Evolutionary conservation across 805 yeast genomes (phyloP).

Genomic region (Kluyveromyces dobzhanskii): DNA sequence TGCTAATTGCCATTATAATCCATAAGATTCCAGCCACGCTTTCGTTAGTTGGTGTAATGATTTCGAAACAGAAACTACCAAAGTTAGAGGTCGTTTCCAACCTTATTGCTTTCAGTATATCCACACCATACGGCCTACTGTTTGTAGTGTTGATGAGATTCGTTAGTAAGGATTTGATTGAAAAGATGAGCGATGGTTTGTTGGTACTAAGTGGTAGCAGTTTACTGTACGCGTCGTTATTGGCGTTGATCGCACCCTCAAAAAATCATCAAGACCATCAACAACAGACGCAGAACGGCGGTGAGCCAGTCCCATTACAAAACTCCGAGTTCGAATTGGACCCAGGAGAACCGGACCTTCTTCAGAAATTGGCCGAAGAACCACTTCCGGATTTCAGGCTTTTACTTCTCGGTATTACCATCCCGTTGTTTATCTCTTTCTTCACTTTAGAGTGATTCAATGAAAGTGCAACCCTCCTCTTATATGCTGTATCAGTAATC

Average conservation of each 20-base stretch:
- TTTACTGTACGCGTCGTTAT: slow-evolving; percentile 28
- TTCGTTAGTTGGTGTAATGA: slow-evolving; percentile 45
- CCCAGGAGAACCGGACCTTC: too few relatives aligned
- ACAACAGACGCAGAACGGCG: background rate
- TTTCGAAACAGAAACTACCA: slow-evolving; percentile 33
- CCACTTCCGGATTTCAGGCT: background rate
- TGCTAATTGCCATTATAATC: slow-evolving; percentile 48
- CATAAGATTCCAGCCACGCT: slow-evolving; percentile 62
- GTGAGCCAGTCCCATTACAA: background rate
- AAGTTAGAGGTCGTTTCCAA: slow-evolving; percentile 36
- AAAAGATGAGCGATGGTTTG: slow-evolving; percentile 26
- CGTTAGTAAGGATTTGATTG: slow-evolving; percentile 21
- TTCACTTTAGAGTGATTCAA: too few relatives aligned
- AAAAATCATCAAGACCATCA: slow-evolving; percentile 4
- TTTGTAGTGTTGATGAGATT: slow-evolving; percentile 20
- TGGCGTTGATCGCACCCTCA: slow-evolving; percentile 22
- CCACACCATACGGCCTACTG: slow-evolving; percentile 29
- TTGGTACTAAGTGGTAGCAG: slow-evolving; percentile 30
- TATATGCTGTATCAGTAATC: too few relatives aligned
- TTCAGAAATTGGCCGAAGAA: background rate
- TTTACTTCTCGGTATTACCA: background rate
- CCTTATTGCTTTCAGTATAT: slow-evolving; percentile 31
- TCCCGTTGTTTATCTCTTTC: background rate
- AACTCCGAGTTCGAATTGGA: background rate
- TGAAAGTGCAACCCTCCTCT: too few relatives aligned